Base-by-base conservation (phyloP, 2,329 filamentous ascomycete species). In the Colletotrichum tanaceti region DNA sequence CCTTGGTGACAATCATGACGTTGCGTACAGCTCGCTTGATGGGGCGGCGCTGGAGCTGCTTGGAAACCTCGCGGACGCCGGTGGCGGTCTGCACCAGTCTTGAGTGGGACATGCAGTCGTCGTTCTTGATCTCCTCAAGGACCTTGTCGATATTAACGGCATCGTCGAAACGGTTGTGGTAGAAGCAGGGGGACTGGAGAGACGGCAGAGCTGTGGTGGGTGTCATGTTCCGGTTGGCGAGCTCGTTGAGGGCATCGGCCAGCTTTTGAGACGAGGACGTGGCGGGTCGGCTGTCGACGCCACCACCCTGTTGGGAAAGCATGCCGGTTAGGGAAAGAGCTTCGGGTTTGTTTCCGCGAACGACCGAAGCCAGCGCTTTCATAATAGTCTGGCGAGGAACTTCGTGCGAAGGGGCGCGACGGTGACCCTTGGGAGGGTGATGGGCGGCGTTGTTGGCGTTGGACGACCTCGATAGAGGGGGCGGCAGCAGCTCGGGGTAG, bases 1-100 rank as follows among this genome's bases (percentile, higher is more conserved):
- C 96, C 81, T 98, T 99, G 70, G 96, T 99, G 72, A 99, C 93
- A 75, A 99, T 97, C 96, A 99, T 98, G 75, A 99, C 89, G 78
- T 93, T 98, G 76, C 89, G 90, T 54, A 99, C 94, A 13, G 94
- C 94, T 73, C 94, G 91, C 81, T 93, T 96, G 79, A 98, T 93
- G 24, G 96, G 95, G 47, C 93, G 89, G 64, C 95, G 90, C 81
- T 97, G 95, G 67, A 99, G 86, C 81, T 98, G 96, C 80, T 97
- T 95, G 18, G 94, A 97, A 14, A 99, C 94, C 80, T 99, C 96
- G 61, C 96, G 90, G 22, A 99, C 96, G 54, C 94, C 93, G 0
- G 93, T 97, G 58, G 96, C 96, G 0, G 96, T 99, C 83, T 98
- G 95, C 75, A 98, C 93, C 49, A 99, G 87, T 62, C 94, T 90